Conservation (phyloP, 2,329 filamentous ascomycete genomes). For the Zasmidium citrigriseum region DNA sequence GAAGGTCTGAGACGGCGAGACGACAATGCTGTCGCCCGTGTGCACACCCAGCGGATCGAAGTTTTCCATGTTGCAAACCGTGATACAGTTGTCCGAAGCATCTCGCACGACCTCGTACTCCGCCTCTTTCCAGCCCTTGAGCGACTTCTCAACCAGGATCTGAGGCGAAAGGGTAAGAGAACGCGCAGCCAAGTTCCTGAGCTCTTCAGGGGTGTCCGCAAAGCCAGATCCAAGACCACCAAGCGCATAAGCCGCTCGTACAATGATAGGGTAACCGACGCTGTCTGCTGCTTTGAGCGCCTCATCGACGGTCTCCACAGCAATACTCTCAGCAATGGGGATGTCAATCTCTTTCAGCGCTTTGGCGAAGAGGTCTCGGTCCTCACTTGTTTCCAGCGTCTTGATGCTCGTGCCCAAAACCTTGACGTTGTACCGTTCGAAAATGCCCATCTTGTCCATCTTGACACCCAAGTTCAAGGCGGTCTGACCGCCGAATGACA, state of each 20-base stretch:
- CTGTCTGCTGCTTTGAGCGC: slow-evolving; percentile 82
- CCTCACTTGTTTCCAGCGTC: slow-evolving; percentile 91
- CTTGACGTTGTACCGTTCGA: slow-evolving; percentile 92
- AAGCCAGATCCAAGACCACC: slow-evolving; percentile 96
- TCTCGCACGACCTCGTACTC: slow-evolving; percentile 98
- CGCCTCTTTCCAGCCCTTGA: slow-evolving; percentile 99
- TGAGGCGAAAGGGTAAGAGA: slow-evolving; percentile 93
- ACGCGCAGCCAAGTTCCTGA: slow-evolving; percentile 87
- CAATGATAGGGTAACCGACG: slow-evolving; percentile 96
- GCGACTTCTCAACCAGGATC: slow-evolving; percentile 95
- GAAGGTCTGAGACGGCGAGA: slow-evolving; percentile 93
- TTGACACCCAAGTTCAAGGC: slow-evolving; percentile 94
- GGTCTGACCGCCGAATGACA: slow-evolving; percentile 96
- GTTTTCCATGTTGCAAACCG: slow-evolving; percentile 98
- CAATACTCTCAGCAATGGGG: slow-evolving; percentile 93
- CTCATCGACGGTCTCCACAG: slow-evolving; percentile 87
- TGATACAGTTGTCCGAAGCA: slow-evolving; percentile 97
- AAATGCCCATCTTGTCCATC: slow-evolving; percentile 94
- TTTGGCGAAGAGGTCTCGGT: slow-evolving; percentile 93
- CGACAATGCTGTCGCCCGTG: slow-evolving; percentile 97
- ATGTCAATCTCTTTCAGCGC: slow-evolving; percentile 97
- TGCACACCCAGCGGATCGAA: slow-evolving; percentile 97
- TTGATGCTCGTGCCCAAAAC: slow-evolving; percentile 93
- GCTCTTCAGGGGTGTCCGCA: slow-evolving; percentile 89
- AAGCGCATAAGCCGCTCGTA: slow-evolving; percentile 93